Conservation (phyloP, 257 asterid species). For the Salvia hispanica region DNA sequence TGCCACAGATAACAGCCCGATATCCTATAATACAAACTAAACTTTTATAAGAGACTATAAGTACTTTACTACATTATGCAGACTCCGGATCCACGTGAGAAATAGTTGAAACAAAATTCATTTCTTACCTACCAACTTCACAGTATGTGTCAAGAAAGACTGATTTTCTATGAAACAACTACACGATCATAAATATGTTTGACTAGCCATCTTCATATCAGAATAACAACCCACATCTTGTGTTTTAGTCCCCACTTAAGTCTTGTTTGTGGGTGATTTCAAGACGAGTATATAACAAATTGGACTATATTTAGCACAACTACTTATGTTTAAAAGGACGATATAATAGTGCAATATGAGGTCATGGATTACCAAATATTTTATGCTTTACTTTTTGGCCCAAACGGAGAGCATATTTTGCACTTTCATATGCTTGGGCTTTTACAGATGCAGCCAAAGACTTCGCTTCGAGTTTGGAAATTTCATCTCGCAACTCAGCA, state of each 20-base stretch:
- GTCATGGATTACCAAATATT: constrained; percentile 61
- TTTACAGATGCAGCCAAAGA: constrained; percentile 77
- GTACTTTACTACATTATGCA: not conserved
- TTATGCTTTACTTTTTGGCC: constrained; percentile 95
- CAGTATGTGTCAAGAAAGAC: constrained; percentile 1
- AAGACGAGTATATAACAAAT: constrained; percentile 1
- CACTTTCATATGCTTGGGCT: constrained; percentile 82
- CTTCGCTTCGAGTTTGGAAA: constrained; percentile 88
- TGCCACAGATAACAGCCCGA: constrained; percentile 90
- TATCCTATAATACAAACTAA: constrained; percentile 56
- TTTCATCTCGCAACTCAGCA: constrained; percentile 82
- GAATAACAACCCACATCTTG: not conserved
- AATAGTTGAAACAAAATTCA: constrained; percentile 8
- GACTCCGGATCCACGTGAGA: constrained; percentile 1
- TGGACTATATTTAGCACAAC: not conserved
- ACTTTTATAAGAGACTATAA: constrained; percentile 16
- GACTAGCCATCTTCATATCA: not conserved
- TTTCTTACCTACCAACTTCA: constrained; percentile 4
- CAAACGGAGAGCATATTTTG: constrained; percentile 75
- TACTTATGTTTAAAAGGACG: constrained; percentile 5
- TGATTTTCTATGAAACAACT: not conserved
- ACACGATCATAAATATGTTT: not conserved
- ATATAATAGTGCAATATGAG: constrained; percentile 6
- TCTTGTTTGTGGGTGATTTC: constrained; percentile 9
- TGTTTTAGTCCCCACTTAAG: constrained; percentile 12